A percentile compares a stretch with the other conserved stretches of the same genome.
Conservation (phyloP, 805 yeast genomes). For the Ogataea corticis region DNA sequence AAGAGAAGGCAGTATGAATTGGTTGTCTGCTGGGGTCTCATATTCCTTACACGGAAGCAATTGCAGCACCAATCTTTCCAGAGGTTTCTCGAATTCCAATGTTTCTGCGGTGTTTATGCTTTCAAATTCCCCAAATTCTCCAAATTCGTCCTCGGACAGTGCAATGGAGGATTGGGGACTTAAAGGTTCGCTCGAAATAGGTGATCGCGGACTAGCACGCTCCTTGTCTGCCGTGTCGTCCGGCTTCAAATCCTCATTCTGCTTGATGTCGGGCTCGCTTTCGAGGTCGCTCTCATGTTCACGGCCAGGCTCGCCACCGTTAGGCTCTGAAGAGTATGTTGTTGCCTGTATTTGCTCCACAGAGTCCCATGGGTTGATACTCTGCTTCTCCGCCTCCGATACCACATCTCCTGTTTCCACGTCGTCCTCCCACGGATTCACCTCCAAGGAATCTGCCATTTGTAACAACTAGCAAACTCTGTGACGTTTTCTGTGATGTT, state of each 20-base stretch:
- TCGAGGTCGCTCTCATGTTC: not conserved
- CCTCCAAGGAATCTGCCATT: constrained; percentile 3
- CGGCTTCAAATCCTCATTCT: no score
- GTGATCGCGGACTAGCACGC: no score
- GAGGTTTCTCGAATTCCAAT: constrained; percentile 7
- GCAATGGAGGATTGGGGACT: no score
- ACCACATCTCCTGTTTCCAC: no score
- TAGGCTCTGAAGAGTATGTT: no score
- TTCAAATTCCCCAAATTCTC: constrained; percentile 24
- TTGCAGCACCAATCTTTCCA: constrained; percentile 8
- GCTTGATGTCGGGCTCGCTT: not conserved
- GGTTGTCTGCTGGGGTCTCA: no score
- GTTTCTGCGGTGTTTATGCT: not conserved
- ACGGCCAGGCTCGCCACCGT: no score
- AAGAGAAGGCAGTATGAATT: constrained; percentile 4
- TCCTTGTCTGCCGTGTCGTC: not conserved
- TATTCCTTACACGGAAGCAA: constrained; percentile 4
- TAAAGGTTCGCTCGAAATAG: no score
- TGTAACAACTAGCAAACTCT: not conserved
- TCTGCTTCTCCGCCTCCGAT: no score
- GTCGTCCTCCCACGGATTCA: constrained; percentile 15
- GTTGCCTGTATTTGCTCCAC: not conserved
- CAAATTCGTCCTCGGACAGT: constrained; percentile 26
- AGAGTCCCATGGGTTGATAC: constrained; percentile 2
- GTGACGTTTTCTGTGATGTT: no score